Percentiles rank a stretch among this genome's conserved stretches.
Evolutionary conservation across 768 basidiomycete genomes (phyloP).

Genomic region (Cytidiella melzeri): DNA sequence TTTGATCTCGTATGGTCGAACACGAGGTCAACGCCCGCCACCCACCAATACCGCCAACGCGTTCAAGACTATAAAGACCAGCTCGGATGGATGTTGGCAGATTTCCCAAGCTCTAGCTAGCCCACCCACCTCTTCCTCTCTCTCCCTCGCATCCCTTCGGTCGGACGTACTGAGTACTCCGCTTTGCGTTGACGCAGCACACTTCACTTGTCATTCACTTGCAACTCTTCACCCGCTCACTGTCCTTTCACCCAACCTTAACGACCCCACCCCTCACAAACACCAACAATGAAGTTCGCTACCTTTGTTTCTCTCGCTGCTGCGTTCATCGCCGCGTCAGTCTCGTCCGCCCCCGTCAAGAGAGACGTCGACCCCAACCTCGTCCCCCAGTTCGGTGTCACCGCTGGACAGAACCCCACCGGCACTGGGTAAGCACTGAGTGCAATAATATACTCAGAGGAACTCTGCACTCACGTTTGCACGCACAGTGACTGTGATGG

Average conservation of each 20-base stretch:
- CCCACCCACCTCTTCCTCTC: conserved; percentile 4
- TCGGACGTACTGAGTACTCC: conserved; percentile 16
- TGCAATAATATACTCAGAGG: no score
- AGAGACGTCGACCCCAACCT: conserved; percentile 40
- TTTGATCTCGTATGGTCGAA: no score
- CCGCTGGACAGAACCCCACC: conserved; percentile 26
- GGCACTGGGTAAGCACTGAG: conserved; percentile 22
- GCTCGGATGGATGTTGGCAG: not conserved
- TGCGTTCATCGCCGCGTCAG: conserved; percentile 29
- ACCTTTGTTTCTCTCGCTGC: conserved; percentile 26
- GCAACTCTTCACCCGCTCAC: conserved; percentile 5
- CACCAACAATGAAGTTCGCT: conserved; percentile 31
- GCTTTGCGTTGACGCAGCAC: conserved; percentile 15
- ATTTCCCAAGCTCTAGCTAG: conserved; percentile 4
- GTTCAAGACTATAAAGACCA: conserved; percentile 7
- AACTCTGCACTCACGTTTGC: not conserved
- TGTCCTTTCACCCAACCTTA: conserved; percentile 7
- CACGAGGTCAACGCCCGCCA: no score
- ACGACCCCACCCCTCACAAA: not conserved
- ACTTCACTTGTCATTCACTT: conserved; percentile 10
- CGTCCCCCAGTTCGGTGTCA: conserved; percentile 28
- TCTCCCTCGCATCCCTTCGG: conserved; percentile 7
- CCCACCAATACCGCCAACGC: no score
- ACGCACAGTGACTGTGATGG: conserved; percentile 21
- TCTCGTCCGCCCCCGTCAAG: conserved; percentile 36